Base-by-base conservation (phyloP, 305 asterid genomes). In the Stenogyne calaminthoides region DNA sequence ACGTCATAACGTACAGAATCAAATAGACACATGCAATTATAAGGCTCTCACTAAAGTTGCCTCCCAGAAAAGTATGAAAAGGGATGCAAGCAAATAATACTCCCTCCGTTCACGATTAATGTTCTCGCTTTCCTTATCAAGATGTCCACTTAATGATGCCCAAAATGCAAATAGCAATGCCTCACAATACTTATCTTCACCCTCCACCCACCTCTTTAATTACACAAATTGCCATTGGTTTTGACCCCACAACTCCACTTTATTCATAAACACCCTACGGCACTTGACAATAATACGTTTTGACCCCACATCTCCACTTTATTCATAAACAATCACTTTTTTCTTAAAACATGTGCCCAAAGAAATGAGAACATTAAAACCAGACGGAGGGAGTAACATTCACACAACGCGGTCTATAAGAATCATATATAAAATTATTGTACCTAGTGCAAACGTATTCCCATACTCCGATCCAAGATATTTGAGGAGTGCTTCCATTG, bases 381-480 rank as follows among this genome's bases (percentile, higher is more conserved):
- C 1, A 29, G 58, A 52, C 5, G 54, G 54, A 52, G 58, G 27
- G 58, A 19, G 58, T 18, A 20, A 20, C 60, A 20, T 20, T 39
- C 47, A 11, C 47, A 66, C 2, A 64, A 62, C 55, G 54, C 19
- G 49, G 69, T 29, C 14, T 47, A 55, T 10, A 59, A 56, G 58
- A 75, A 32, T 14, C 34, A 39, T 7, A 34, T 12, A 76, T 75
- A 66, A 71, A 79, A 54, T 72, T 62, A 54, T 40, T 63, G 71
- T 81, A 90, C 99, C 99, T 73, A 95, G 82, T 9, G 99, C 99
- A 80, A 80, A 95, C 16, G 98, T 95, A 83, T 89, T 92, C 71
- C 97, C 98, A 80, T 95, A 92, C 81, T 92, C 99, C 9, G 99
- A 95, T 60, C 96, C 99, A 67, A 95, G 88, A 77, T 90, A 95